Conservation (phyloP, 2,329 filamentous ascomycete genomes). For the Colletotrichum orbiculare region DNA sequence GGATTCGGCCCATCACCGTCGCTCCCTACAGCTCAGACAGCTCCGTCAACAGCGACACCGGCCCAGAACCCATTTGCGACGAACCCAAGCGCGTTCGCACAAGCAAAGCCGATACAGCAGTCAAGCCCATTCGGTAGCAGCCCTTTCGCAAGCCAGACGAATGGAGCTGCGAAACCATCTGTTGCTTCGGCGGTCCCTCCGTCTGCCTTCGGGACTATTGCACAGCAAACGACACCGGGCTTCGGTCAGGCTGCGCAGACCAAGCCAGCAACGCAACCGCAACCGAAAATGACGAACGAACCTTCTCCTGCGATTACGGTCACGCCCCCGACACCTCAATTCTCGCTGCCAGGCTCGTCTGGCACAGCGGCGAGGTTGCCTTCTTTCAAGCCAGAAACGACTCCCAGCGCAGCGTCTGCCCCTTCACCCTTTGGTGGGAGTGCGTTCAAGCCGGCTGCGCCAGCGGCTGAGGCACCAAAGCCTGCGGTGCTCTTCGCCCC, state of each 20-base stretch:
- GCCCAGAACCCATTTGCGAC: constrained; percentile 24
- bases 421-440: too few relatives aligned
- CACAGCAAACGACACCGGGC: constrained; percentile 22
- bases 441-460: too few relatives aligned
- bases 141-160: constrained; percentile 16
- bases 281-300: not conserved
- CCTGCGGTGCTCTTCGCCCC: too few relatives aligned
- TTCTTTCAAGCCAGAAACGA: too few relatives aligned
- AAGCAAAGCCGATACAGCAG: constrained; percentile 2
- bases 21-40: not conserved
- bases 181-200: constrained; percentile 4
- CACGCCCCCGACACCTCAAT: constrained; percentile 35
- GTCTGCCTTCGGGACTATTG: constrained; percentile 10
- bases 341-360: constrained; percentile 14
- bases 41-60: constrained; percentile 8
- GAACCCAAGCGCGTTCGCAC: constrained; percentile 16
- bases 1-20: not conserved
- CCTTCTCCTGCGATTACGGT: constrained; percentile 31
- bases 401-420: too few relatives aligned
- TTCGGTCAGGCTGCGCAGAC: constrained; percentile 2
- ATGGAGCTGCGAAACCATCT: constrained; percentile 11
- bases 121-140: constrained; percentile 12
- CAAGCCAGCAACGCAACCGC: constrained; percentile 6
- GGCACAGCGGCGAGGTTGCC: not conserved
- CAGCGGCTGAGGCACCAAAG: too few relatives aligned